phyloP scores from a whole-genome alignment of 225 moss, liverwort and hornwort genomes.

The Sphagnum contortum region DNA sequence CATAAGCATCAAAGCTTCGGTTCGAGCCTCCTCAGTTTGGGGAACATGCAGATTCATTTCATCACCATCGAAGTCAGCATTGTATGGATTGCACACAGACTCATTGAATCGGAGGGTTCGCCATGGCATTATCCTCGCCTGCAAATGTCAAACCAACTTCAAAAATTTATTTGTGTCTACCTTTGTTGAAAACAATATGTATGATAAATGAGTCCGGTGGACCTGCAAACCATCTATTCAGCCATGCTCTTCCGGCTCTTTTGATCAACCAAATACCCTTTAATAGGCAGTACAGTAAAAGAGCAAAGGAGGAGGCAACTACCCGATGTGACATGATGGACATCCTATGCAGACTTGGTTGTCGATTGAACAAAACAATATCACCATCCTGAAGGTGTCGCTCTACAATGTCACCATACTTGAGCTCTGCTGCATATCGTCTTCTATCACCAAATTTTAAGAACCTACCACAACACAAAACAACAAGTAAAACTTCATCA shows the following conservation, averaged over 20 bases:
- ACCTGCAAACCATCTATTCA: too few relatives aligned
- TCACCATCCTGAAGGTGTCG: conserved; percentile 96
- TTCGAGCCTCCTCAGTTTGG: conserved; percentile 99
- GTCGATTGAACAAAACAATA: conserved; percentile 91
- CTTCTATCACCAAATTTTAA: conserved; percentile 86
- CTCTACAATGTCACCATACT: conserved; percentile 95
- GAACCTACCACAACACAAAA: conserved; percentile 33
- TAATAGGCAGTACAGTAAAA: conserved; percentile 2
- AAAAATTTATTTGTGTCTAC: not conserved
- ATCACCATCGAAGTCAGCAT: conserved; percentile 99
- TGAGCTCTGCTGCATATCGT: conserved; percentile 88
- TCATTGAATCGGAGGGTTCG: conserved; percentile 94
- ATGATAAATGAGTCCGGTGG: too few relatives aligned
- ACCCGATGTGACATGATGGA: conserved; percentile 99
- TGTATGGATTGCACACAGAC: conserved; percentile 97
- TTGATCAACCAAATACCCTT: not conserved
- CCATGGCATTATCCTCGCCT: conserved; percentile 98
- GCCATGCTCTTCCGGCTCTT: too few relatives aligned
- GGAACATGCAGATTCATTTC: conserved; percentile 99
- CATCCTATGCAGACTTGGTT: conserved; percentile 98
- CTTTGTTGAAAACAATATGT: too few relatives aligned
- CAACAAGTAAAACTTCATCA: not conserved
- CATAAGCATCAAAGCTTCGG: conserved; percentile 96
- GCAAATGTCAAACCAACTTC: conserved; percentile 12
- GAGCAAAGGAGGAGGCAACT: conserved; percentile 2